Evolutionary conservation across 148 eudicot genomes (phyloP).

Genomic region (Cornus suecica): DNA sequence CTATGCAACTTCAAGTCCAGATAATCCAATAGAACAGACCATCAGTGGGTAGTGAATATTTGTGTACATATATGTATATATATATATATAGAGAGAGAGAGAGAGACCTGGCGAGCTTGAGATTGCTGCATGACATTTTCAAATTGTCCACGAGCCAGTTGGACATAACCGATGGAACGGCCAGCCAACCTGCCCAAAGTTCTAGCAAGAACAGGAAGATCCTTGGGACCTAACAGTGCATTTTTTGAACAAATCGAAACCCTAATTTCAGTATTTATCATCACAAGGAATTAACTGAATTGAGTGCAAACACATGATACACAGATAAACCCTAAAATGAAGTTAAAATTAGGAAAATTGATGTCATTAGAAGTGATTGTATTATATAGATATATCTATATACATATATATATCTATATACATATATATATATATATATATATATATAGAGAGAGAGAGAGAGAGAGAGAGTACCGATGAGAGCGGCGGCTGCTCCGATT

Average conservation of each 20-base stretch:
- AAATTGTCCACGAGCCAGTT: slow-evolving; percentile 91
- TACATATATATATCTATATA: not conserved
- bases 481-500: slow-evolving; percentile 47
- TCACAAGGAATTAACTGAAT: not conserved
- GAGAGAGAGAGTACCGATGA: slow-evolving; percentile 27
- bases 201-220: slow-evolving; percentile 69
- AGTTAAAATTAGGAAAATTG: too few relatives aligned
- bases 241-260: slow-evolving; percentile 8
- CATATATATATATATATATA: not conserved
- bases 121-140: slow-evolving; percentile 79
- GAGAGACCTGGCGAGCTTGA: slow-evolving; percentile 79
- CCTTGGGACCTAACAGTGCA: slow-evolving; percentile 65
- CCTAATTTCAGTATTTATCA: not conserved
- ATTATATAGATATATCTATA: not conserved
- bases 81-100: not conserved
- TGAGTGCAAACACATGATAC: too few relatives aligned
- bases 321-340: too few relatives aligned
- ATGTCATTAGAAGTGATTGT: not conserved
- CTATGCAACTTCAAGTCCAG: not conserved
- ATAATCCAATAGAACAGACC: not conserved
- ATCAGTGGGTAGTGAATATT: not conserved
- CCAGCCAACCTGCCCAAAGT: slow-evolving; percentile 84
- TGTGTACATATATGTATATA: not conserved
- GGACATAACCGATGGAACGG: slow-evolving; percentile 84
- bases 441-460: slow-evolving; percentile 7